phyloP scores from a whole-genome alignment of 2,329 filamentous ascomycete species.

The Hirsutella thompsonii region DNA sequence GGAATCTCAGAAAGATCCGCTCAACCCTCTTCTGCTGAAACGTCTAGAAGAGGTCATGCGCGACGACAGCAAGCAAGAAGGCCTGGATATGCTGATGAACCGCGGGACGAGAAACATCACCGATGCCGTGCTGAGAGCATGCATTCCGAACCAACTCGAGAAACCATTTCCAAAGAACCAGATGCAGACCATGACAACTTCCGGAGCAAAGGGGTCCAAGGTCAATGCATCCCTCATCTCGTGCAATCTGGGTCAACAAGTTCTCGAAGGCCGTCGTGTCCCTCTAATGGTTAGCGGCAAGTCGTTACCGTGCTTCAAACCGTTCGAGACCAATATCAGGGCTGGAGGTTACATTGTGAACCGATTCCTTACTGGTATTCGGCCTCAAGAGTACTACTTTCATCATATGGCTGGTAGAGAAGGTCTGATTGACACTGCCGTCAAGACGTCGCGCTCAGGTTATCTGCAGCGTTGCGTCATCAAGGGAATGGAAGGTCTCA shows the following conservation, averaged over 20 bases:
- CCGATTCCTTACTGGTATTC: slow-evolving; percentile 94
- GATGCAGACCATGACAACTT: slow-evolving; percentile 98
- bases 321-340: slow-evolving; percentile 77
- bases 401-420: slow-evolving; percentile 99
- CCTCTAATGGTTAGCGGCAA: slow-evolving; percentile 98
- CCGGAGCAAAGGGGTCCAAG: slow-evolving; percentile 81
- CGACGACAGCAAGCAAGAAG: slow-evolving; percentile 82
- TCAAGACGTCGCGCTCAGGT: slow-evolving; percentile 94
- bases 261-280: slow-evolving; percentile 87
- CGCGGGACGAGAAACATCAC: slow-evolving; percentile 57
- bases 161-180: slow-evolving; percentile 95
- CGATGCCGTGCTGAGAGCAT: slow-evolving; percentile 61
- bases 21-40: slow-evolving; percentile 58
- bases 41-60: slow-evolving; percentile 82
- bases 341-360: slow-evolving; percentile 91
- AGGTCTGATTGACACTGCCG: slow-evolving; percentile 95
- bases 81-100: slow-evolving; percentile 82
- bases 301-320: slow-evolving; percentile 83
- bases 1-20: slow-evolving; percentile 47
- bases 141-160: slow-evolving; percentile 68
- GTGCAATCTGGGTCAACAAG: slow-evolving; percentile 92
- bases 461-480: slow-evolving; percentile 95
- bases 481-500: slow-evolving; percentile 95
- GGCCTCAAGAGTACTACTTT: slow-evolving; percentile 97
- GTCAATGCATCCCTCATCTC: slow-evolving; percentile 98